Percentiles rank a stretch among this genome's conserved stretches.
Conservation (phyloP, 345 rosid genomes). For the Gossypium rotundifolium region DNA sequence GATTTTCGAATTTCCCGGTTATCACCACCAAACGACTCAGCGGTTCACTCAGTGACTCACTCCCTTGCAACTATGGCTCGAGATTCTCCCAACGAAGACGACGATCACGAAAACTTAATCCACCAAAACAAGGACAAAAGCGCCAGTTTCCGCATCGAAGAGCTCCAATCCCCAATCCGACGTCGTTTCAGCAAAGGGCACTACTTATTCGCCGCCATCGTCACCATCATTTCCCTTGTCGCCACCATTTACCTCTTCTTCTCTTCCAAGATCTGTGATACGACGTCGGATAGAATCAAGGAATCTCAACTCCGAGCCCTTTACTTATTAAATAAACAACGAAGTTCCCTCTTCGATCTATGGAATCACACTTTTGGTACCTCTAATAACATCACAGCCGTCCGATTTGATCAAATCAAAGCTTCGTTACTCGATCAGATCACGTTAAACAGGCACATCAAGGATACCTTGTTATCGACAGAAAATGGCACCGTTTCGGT, state of each 20-base stretch:
- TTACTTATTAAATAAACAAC: constrained; percentile 58
- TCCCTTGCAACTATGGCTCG: constrained; percentile 40
- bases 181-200: constrained; percentile 27
- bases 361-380: constrained; percentile 39
- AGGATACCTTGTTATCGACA: constrained; percentile 42
- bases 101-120: constrained; percentile 53
- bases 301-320: constrained; percentile 78
- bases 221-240: constrained; percentile 34
- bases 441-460: constrained; percentile 56
- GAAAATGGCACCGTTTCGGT: constrained; percentile 5
- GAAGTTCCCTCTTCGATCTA: constrained; percentile 37
- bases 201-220: constrained; percentile 41
- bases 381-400: constrained; percentile 3
- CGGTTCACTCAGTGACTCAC: neutral
- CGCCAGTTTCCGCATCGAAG: constrained; percentile 46
- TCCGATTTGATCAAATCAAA: constrained; percentile 32
- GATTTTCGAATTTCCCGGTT: neutral
- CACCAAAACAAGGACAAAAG: constrained; percentile 53
- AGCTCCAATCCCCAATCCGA: constrained; percentile 26
- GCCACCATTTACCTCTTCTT: constrained; percentile 40
- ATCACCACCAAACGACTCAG: neutral
- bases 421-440: constrained; percentile 55
- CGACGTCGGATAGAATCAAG: constrained; percentile 39
- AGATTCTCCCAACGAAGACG: constrained; percentile 65
- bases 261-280: constrained; percentile 32